Evolutionary conservation across 495 filamentous ascomycete genomes (phyloP).

Genomic region (Penicilliopsis zonata): DNA sequence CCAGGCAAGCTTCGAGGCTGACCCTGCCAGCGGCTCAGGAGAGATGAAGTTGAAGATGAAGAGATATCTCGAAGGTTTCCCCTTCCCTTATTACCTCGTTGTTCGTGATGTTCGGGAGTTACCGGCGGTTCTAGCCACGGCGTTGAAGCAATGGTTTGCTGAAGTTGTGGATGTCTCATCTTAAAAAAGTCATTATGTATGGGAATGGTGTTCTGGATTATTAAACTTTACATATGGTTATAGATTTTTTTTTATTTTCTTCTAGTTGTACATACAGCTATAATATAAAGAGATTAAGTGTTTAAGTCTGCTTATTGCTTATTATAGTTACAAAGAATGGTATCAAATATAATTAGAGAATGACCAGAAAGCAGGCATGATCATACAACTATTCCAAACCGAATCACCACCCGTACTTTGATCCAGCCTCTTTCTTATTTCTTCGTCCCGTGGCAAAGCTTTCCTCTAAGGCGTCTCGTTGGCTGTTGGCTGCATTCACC

Average conservation of each 20-base stretch:
- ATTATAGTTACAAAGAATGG: background rate
- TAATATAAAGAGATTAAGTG: background rate
- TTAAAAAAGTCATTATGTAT: conserved; percentile 7
- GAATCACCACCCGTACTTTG: conserved; percentile 68
- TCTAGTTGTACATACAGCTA: conserved; percentile 1
- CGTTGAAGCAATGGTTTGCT: conserved; percentile 92
- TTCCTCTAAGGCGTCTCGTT: conserved; percentile 79
- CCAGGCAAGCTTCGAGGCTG: conserved; percentile 62
- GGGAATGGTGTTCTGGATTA: conserved; percentile 2
- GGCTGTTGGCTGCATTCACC: conserved; percentile 64
- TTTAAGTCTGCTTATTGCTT: background rate
- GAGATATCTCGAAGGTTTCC: conserved; percentile 88
- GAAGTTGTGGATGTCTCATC: conserved; percentile 64
- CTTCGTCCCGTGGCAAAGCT: conserved; percentile 65
- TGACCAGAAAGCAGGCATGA: too few species aligned
- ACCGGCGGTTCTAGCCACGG: conserved; percentile 72
- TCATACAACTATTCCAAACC: background rate
- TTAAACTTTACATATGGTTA: conserved; percentile 3
- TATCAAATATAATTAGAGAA: too few species aligned
- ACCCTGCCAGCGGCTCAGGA: conserved; percentile 30
- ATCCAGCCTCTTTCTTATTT: conserved; percentile 67
- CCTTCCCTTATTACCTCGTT: conserved; percentile 91
- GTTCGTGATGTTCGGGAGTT: conserved; percentile 85
- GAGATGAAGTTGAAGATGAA: conserved; percentile 65
- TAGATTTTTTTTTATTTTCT: conserved; percentile 6